Percentiles rank a stretch among this genome's conserved stretches.
phyloP scores from a whole-genome alignment of 345 rosid genomes.

The Citrus hindsii region DNA sequence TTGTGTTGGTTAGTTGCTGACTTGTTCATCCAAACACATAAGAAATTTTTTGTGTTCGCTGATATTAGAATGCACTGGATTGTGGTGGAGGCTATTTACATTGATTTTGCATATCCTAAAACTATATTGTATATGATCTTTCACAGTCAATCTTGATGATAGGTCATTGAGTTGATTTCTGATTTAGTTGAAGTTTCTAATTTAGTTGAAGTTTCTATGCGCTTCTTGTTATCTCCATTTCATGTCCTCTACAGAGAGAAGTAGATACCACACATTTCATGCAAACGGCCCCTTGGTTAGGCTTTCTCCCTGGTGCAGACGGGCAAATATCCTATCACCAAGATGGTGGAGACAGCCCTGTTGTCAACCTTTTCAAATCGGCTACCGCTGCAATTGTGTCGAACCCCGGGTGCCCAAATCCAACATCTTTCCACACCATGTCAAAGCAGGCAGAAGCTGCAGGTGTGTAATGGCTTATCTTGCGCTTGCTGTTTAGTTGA shows the following conservation, averaged over 20 bases:
- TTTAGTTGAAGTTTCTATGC: conserved; percentile 6
- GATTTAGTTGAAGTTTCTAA: conserved; percentile 4
- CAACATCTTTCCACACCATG: conserved; percentile 85
- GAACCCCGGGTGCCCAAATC: conserved; percentile 69
- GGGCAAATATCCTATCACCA: conserved; percentile 81
- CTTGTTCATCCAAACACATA: conserved; percentile 9
- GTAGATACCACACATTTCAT: conserved; percentile 78
- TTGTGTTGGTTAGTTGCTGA: conserved; percentile 70
- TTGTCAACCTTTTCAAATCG: conserved; percentile 84
- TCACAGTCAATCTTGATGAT: background rate
- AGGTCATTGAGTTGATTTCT: conserved; percentile 7
- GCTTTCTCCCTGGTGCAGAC: conserved; percentile 74
- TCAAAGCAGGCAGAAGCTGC: conserved; percentile 99
- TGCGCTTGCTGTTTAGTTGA: background rate
- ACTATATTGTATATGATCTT: background rate
- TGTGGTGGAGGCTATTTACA: background rate
- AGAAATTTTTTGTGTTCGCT: background rate
- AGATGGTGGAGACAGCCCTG: conserved; percentile 86
- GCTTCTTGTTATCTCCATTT: conserved; percentile 20
- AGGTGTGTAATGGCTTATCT: conserved; percentile 39
- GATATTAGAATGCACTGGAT: background rate
- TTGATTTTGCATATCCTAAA: background rate
- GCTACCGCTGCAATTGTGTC: conserved; percentile 74
- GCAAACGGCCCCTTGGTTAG: conserved; percentile 98
- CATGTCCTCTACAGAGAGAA: conserved; percentile 63